Evolutionary conservation across 257 asterid genomes (phyloP), one percentile per base, ranked within the genome.

Genomic region (Pogostemon cablin): DNA sequence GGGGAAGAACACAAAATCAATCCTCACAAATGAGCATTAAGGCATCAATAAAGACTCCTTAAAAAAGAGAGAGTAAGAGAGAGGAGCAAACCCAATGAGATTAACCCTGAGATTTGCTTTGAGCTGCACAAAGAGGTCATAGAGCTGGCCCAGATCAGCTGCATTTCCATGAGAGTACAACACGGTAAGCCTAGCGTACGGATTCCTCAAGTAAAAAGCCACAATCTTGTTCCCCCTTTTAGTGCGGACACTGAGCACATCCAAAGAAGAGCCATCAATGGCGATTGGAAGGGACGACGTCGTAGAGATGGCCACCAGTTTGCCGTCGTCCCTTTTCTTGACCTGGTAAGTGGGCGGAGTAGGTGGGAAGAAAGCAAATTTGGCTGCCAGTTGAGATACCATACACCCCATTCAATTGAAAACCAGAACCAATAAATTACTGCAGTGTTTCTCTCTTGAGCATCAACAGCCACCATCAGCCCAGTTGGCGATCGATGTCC

Each of bases 101-200:
- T 93, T 93, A 83, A 93, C 96, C 78, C 96, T 84, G 62, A 93
- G 96, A 87, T 93, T 93, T 61, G 97, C 93, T 79, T 88, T 90
- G 80, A 93, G 98, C 84, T 93, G 98, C 32, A 90, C 82, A 86
- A 93, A 93, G 78, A 93, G 91, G 79, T 93, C 98, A 81, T 88
- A 93, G 67, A 93, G 96, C 79, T 93, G 98, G 65, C 98, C 98
- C 76, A 93, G 93, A 90, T 93, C 98, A 85, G 98, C 96, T 10
- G 98, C 98, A 87, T 93, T 93, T 52, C 98, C 98, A 79, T 93
- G 98, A 43, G 97, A 90, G 74, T 93, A 93, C 64, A 93, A 80
- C 65, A 93, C 72, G 44, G 98, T 93, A 55, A 93, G 97, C 78
- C 88, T 85, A 2, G 98, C 98, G 79, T 80, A 88, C 3, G 97